Evolutionary conservation across 495 filamentous ascomycete genomes (phyloP).

Genomic region (Terfezia boudieri): DNA sequence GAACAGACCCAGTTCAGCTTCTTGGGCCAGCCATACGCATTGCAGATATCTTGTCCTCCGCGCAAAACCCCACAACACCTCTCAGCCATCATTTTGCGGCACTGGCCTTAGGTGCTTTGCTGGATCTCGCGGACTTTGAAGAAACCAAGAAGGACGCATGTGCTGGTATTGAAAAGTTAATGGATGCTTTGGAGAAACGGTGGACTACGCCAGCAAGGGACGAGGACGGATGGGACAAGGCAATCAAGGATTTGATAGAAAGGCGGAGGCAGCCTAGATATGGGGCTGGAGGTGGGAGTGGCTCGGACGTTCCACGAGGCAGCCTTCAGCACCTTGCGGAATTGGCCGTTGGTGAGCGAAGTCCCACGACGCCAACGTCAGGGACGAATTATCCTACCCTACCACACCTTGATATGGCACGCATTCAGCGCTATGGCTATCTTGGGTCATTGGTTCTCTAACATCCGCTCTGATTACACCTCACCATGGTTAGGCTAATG

Average conservation of each 20-base stretch:
- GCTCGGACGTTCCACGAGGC: conserved; percentile 7
- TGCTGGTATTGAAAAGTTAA: conserved; percentile 16
- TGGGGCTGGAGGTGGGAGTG: conserved; percentile 2
- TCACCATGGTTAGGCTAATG: conserved; percentile 5
- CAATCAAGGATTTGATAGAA: conserved; percentile 14
- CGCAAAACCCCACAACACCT: conserved; percentile 35
- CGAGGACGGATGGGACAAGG: conserved; percentile 12
- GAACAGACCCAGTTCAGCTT: conserved; percentile 35
- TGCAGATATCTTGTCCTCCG: conserved; percentile 30
- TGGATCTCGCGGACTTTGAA: conserved; percentile 34
- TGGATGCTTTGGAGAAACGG: conserved; percentile 10
- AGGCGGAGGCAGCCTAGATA: conserved; percentile 9
- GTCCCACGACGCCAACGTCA: conserved; percentile 6
- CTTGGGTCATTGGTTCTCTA: conserved; percentile 17
- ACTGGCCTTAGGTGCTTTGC: conserved; percentile 44
- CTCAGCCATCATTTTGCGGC: conserved; percentile 51
- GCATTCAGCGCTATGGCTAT: conserved; percentile 14
- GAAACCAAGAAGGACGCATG: conserved; percentile 19
- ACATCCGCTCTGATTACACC: conserved; percentile 1
- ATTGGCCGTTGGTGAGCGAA: conserved; percentile 16
- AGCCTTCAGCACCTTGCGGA: conserved; percentile 18
- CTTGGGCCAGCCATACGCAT: conserved; percentile 39
- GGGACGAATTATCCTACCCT: not conserved
- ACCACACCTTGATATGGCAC: conserved; percentile 2
- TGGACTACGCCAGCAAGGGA: conserved; percentile 8